phyloP scores from a whole-genome alignment of 345 rosid genomes.

The Durio zibethinus region DNA sequence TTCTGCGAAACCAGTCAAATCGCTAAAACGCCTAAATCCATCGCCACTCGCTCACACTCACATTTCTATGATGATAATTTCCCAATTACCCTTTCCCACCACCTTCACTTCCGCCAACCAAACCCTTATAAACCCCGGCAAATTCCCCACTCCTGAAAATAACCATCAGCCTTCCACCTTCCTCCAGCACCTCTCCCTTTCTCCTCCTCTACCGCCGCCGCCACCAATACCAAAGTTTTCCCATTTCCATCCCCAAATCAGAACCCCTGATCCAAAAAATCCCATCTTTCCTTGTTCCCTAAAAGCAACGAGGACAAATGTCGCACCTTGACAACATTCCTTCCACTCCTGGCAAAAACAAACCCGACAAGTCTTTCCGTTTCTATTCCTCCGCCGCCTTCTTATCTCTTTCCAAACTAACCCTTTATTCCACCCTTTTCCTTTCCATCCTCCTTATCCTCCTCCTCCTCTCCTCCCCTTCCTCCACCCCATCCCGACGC shows the following conservation, averaged over 20 bases:
- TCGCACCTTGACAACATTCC: constrained; percentile 52
- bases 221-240: background rate
- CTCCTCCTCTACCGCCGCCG: background rate
- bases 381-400: constrained; percentile 47
- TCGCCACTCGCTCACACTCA: background rate
- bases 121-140: constrained; percentile 2
- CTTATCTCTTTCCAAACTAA: constrained; percentile 41
- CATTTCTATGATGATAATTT: background rate
- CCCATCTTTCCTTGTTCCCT: background rate
- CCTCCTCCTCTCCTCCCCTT: constrained; percentile 25
- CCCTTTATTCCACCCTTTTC: constrained; percentile 46
- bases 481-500: constrained; percentile 33
- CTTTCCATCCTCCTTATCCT: constrained; percentile 43
- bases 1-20: background rate
- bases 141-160: background rate
- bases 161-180: background rate
- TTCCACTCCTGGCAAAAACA: constrained; percentile 64
- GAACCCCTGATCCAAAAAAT: constrained; percentile 13
- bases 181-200: background rate
- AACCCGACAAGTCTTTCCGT: constrained; percentile 56
- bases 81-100: background rate
- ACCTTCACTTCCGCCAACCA: too few species aligned
- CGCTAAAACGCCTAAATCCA: background rate
- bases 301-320: constrained; percentile 29
- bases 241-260: background rate